These are phyloP conservation scores for Nemania sp. DNA, from an alignment of 2,329 filamentous ascomycete species.

Conservation along the genomic window DNA sequence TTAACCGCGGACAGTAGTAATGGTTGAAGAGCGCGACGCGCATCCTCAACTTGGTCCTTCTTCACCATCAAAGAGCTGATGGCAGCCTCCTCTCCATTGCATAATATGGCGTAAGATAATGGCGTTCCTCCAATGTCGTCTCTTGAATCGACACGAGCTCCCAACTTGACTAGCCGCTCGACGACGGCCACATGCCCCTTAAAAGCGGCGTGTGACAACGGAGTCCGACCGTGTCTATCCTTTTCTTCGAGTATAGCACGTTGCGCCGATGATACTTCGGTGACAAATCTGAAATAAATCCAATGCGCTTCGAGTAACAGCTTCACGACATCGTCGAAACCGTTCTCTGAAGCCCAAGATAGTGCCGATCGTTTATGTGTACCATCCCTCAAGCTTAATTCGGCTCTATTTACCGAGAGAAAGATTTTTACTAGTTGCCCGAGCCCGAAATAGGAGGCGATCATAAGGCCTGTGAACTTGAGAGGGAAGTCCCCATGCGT, in stretches of 20 bases:
- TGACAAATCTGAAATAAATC: not conserved
- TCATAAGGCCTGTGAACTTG: slow-evolving; percentile 7
- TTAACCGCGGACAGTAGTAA: not conserved
- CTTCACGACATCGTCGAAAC: slow-evolving; percentile 4
- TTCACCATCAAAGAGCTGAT: not conserved
- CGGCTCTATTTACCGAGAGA: not conserved
- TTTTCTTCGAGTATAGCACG: not conserved
- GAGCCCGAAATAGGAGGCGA: slow-evolving; percentile 23
- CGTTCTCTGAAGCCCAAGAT: slow-evolving; percentile 14
- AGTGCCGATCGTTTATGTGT: slow-evolving; percentile 9
- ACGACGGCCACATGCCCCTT: slow-evolving; percentile 3
- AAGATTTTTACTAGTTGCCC: not conserved
- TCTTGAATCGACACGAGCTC: slow-evolving; percentile 3
- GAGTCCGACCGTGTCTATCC: not conserved
- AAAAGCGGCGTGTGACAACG: slow-evolving; percentile 1
- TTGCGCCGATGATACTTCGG: not conserved
- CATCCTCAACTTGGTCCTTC: not conserved
- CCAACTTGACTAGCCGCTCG: slow-evolving; percentile 14
- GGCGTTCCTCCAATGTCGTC: slow-evolving; percentile 3
- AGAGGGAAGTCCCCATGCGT: not conserved
- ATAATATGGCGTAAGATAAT: slow-evolving; percentile 1
- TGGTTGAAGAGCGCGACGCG: not conserved
- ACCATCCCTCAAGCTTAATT: not conserved
- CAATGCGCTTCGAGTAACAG: not conserved
- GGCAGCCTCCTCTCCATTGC: not conserved